These are phyloP conservation scores for Puccinia hordei DNA, from an alignment of 1,284 basidiomycete genomes.

Conservation along the genomic window DNA sequence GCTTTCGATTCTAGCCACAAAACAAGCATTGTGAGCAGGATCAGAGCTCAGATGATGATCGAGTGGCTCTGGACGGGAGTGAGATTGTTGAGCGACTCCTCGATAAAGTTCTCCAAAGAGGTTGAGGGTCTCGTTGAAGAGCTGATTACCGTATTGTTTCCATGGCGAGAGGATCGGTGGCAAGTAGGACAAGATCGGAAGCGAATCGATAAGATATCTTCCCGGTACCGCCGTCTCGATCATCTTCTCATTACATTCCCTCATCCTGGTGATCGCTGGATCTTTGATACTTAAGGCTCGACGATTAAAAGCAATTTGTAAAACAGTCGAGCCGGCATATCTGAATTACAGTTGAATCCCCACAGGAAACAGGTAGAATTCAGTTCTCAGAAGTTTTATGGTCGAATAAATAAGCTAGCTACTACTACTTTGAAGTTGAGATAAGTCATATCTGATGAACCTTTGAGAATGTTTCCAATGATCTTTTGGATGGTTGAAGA, in stretches of 20 bases:
- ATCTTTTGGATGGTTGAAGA: conserved; percentile 53
- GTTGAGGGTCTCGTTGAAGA: conserved; percentile 54
- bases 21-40: conserved; percentile 55
- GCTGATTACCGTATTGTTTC: conserved; percentile 53
- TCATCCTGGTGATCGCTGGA: conserved; percentile 56
- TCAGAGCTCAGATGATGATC: too few species aligned
- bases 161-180: conserved; percentile 55
- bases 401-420: background rate
- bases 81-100: conserved; percentile 45
- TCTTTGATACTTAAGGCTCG: conserved; percentile 55
- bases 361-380: background rate
- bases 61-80: background rate
- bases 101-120: conserved; percentile 55
- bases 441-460: conserved; percentile 16
- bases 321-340: conserved; percentile 57
- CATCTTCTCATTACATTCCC: conserved; percentile 54
- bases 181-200: conserved; percentile 55
- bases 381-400: background rate
- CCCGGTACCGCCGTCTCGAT: conserved; percentile 56
- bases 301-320: conserved; percentile 57
- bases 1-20: conserved; percentile 55
- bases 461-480: conserved; percentile 57
- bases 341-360: conserved; percentile 33
- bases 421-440: too few species aligned
- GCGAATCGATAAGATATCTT: conserved; percentile 55